A percentile compares a stretch with the other conserved stretches of the same genome.
Evolutionary conservation across 352 stramenopile genomes (phyloP).

Genomic region (Phytophthora fragariaefolia): DNA sequence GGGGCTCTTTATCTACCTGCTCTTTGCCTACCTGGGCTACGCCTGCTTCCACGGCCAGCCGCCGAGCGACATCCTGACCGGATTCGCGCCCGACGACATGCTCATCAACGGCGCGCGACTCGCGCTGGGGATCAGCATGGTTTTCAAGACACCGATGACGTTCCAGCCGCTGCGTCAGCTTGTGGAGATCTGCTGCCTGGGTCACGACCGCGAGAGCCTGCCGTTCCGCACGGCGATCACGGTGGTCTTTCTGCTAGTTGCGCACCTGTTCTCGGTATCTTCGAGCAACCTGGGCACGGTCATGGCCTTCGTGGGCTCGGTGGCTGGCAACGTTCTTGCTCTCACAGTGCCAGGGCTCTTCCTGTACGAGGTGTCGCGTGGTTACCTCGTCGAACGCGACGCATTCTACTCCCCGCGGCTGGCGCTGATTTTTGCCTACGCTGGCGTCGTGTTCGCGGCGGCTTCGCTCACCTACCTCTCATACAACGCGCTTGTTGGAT

Average conservation of each 20-base stretch:
- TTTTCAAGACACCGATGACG: conserved; percentile 87
- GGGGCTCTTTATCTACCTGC: conserved; percentile 63
- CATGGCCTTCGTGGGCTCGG: conserved; percentile 79
- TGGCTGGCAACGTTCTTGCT: conserved; percentile 75
- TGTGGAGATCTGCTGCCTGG: conserved; percentile 74
- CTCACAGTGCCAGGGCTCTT: conserved; percentile 79
- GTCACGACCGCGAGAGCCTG: conserved; percentile 74
- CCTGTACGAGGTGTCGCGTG: conserved; percentile 72
- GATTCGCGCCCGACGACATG: conserved; percentile 68
- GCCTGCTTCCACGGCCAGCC: conserved; percentile 82
- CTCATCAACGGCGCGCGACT: conserved; percentile 83
- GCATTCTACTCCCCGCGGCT: conserved; percentile 64
- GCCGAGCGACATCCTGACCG: conserved; percentile 87
- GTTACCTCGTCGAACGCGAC: conserved; percentile 56
- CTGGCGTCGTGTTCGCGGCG: conserved; percentile 60
- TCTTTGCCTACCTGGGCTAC: conserved; percentile 76
- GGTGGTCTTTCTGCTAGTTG: conserved; percentile 71
- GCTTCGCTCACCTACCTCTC: conserved; percentile 74
- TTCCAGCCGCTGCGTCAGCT: conserved; percentile 86
- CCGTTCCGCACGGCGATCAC: conserved; percentile 73
- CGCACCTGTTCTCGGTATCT: conserved; percentile 65
- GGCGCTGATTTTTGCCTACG: conserved; percentile 54
- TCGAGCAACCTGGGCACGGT: conserved; percentile 72
- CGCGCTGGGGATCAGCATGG: conserved; percentile 74
- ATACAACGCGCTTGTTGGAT: conserved; percentile 60